Percentiles rank a stretch among this genome's conserved stretches.
Evolutionary conservation across 495 filamentous ascomycete species (phyloP).

Genomic region (Echria macrotheca): DNA sequence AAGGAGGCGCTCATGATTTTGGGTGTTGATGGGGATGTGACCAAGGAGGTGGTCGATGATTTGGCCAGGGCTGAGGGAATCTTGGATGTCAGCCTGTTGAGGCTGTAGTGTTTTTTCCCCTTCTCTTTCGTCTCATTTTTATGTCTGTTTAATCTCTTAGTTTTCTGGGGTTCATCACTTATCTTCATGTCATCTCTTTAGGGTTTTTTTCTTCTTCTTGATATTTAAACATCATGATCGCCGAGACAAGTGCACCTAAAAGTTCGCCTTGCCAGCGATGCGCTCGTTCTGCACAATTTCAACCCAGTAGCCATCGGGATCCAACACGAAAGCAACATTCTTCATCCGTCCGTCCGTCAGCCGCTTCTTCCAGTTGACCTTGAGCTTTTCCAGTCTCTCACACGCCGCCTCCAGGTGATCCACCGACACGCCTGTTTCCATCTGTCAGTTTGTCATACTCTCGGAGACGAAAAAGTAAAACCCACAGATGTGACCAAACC

Average conservation of each 20-base stretch:
- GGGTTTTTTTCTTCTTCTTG: too few species aligned
- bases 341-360: conserved; percentile 89
- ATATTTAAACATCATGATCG: too few species aligned
- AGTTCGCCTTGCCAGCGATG: conserved; percentile 48
- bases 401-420: conserved; percentile 86
- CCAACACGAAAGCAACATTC: conserved; percentile 88
- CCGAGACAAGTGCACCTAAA: conserved; percentile 33
- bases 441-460: conserved; percentile 18
- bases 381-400: conserved; percentile 71
- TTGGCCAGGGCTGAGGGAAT: conserved; percentile 54
- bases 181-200: too few species aligned
- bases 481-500: conserved; percentile 87
- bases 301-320: conserved; percentile 91
- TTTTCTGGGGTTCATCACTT: too few species aligned
- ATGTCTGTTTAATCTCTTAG: too few species aligned
- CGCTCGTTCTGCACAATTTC: conserved; percentile 78
- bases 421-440: conserved; percentile 63
- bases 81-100: conserved; percentile 56
- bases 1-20: conserved; percentile 71
- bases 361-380: conserved; percentile 89
- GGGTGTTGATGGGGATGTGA: conserved; percentile 55
- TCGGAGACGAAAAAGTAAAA: not conserved
- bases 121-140: too few species aligned
- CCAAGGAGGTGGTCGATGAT: conserved; percentile 47
- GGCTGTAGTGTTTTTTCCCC: conserved; percentile 29